Conservation (phyloP, 1,139 yeast species). For the Candida buenavistaensis region DNA sequence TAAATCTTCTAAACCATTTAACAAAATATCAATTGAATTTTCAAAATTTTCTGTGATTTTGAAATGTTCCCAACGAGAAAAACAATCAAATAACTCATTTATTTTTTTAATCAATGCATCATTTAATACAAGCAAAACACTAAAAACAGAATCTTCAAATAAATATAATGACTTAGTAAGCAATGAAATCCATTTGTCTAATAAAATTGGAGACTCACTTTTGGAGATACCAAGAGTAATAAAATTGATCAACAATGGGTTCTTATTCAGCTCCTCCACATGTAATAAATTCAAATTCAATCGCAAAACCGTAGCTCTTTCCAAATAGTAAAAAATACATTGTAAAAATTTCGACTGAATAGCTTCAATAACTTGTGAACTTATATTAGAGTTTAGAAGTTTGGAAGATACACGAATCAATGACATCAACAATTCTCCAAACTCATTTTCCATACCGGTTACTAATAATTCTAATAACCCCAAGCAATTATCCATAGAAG, state of each 20-base stretch:
- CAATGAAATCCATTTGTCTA: constrained; percentile 50
- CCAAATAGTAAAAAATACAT: constrained; percentile 32
- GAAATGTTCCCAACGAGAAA: constrained; percentile 16
- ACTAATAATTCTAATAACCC: constrained; percentile 45
- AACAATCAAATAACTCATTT: constrained; percentile 30
- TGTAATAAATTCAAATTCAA: constrained; percentile 33
- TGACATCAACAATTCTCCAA: constrained; percentile 36
- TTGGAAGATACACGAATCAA: constrained; percentile 26
- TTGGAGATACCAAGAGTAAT: constrained; percentile 39
- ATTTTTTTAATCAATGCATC: constrained; percentile 52
- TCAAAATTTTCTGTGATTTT: constrained; percentile 36
- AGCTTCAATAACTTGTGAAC: constrained; percentile 26
- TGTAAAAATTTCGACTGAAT: constrained; percentile 29
- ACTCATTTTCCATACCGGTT: constrained; percentile 57
- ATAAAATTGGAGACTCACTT: constrained; percentile 36
- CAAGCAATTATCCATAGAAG: constrained; percentile 34
- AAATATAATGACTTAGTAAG: constrained; percentile 46
- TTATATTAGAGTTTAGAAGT: constrained; percentile 20
- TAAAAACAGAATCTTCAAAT: constrained; percentile 52
- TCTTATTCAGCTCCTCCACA: constrained; percentile 31
- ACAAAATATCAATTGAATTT: constrained; percentile 49
- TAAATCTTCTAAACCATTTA: constrained; percentile 68
- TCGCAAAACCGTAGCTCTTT: constrained; percentile 30
- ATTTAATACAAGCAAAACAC: constrained; percentile 49
- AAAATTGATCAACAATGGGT: constrained; percentile 35